Evolutionary conservation across 257 asterid species (phyloP).

Genomic region (Nicotiana otophora): DNA sequence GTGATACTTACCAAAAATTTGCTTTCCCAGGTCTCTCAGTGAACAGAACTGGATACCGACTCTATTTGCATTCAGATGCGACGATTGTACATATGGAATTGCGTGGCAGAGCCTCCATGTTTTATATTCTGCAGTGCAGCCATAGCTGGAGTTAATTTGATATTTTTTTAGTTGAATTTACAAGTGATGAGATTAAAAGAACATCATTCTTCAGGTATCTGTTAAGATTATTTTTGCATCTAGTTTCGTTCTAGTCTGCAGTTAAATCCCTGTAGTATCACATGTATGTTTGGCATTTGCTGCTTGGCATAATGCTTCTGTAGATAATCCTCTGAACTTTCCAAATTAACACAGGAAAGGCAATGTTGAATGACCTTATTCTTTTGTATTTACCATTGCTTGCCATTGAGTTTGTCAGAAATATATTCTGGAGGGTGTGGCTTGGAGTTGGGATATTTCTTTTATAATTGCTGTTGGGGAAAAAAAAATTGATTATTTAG

Average conservation of each 20-base stretch:
- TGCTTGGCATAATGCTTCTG: conserved; percentile 6
- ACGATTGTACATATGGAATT: conserved; percentile 2
- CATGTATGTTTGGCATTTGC: conserved; percentile 1
- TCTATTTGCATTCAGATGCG: background rate
- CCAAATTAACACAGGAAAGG: background rate
- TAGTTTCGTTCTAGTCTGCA: conserved; percentile 3
- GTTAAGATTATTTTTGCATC: background rate
- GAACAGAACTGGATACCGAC: conserved; percentile 4
- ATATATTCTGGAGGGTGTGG: background rate
- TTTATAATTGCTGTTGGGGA: too few relatives aligned
- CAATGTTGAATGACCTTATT: conserved; percentile 1
- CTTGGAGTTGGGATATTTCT: too few relatives aligned
- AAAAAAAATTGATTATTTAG: too few relatives aligned
- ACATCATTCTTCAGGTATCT: conserved; percentile 10
- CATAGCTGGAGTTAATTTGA: background rate
- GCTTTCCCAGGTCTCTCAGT: conserved; percentile 8
- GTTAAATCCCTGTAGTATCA: background rate
- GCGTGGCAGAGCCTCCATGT: background rate
- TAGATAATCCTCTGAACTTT: conserved; percentile 1
- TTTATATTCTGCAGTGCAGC: conserved; percentile 6
- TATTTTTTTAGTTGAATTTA: conserved; percentile 3
- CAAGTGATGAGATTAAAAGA: conserved; percentile 8
- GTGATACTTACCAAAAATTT: background rate
- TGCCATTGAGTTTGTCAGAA: background rate
- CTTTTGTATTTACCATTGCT: background rate